A percentile compares a stretch with the other conserved stretches of the same genome.
These are phyloP conservation scores for Syzygium oleosum DNA, from an alignment of 345 rosid genomes.

Conservation along the genomic window DNA sequence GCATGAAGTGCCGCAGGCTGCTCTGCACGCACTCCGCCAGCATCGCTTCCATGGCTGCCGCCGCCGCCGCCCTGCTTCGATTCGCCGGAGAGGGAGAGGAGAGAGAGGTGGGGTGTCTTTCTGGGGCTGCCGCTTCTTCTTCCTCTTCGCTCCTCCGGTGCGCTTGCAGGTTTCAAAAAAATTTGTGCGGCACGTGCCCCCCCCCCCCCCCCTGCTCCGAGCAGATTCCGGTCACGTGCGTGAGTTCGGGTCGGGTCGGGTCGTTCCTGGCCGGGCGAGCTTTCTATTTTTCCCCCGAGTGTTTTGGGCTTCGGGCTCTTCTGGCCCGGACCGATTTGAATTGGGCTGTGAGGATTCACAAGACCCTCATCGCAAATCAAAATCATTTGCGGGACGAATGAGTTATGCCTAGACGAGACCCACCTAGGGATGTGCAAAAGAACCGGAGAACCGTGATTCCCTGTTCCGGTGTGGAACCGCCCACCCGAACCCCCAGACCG, in stretches of 20 bases:
- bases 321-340: background rate
- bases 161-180: background rate
- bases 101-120: background rate
- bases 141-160: background rate
- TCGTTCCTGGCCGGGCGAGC: background rate
- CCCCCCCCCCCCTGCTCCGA: background rate
- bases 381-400: too few relatives aligned
- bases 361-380: too few relatives aligned
- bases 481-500: too few relatives aligned
- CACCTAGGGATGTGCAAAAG: too few relatives aligned
- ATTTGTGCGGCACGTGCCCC: background rate
- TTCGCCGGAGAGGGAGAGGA: conserved; percentile 1
- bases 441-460: too few relatives aligned
- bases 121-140: background rate
- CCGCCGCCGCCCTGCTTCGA: background rate
- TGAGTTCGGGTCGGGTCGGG: background rate
- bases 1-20: conserved; percentile 79
- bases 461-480: too few relatives aligned
- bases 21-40: conserved; percentile 66
- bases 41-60: conserved; percentile 70
- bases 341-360: background rate
- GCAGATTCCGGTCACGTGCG: background rate
- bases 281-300: background rate
- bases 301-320: background rate
- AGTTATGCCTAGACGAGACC: too few relatives aligned